Evolutionary conservation across 2,329 filamentous ascomycete species (phyloP).

Genomic region (Colletotrichum somersetense): DNA sequence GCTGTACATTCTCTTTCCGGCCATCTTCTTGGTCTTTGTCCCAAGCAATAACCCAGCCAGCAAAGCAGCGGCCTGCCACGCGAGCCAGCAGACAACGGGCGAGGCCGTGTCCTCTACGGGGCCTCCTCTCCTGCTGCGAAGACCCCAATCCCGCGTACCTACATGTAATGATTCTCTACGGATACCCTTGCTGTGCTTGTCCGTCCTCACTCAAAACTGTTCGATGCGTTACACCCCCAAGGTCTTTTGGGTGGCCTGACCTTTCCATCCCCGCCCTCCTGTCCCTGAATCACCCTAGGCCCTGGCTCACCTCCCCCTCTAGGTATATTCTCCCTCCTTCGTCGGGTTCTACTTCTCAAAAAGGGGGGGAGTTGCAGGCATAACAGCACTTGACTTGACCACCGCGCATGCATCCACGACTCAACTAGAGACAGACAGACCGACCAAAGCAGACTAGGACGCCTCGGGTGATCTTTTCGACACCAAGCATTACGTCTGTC

Average conservation of each 20-base stretch:
- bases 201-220: constrained; percentile 3
- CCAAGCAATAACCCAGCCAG: constrained; percentile 4
- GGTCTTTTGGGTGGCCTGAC: constrained; percentile 1
- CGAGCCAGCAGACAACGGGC: constrained; percentile 11
- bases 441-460: constrained; percentile 9
- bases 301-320: neutral
- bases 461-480: constrained; percentile 29
- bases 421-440: neutral
- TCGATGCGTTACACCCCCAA: constrained; percentile 6
- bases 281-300: constrained; percentile 1
- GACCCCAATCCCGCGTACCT: neutral
- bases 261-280: constrained; percentile 16
- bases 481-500: constrained; percentile 12
- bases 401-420: neutral
- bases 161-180: neutral
- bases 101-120: constrained; percentile 1
- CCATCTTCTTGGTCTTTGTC: constrained; percentile 6
- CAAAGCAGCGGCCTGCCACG: constrained; percentile 15
- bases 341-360: constrained; percentile 14
- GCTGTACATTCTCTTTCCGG: neutral
- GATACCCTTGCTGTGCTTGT: constrained; percentile 18
- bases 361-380: constrained; percentile 3
- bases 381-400: neutral
- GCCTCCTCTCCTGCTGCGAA: constrained; percentile 21
- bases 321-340: neutral